A percentile compares a stretch with the other conserved stretches of the same genome.
Evolutionary conservation across 306 rosid genomes (phyloP).

Genomic region (Cicer bijugum): DNA sequence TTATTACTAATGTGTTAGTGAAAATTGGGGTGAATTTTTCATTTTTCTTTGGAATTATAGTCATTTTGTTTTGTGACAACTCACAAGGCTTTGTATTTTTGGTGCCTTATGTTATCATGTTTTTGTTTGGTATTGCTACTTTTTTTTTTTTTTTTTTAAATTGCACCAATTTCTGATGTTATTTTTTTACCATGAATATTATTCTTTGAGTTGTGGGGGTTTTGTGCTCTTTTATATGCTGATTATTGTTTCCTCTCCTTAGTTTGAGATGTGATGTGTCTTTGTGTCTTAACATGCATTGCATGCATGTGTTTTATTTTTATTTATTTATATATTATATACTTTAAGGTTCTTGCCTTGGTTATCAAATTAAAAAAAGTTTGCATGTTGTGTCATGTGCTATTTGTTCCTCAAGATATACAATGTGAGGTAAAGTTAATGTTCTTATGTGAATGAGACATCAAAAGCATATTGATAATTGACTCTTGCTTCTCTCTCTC

Average conservation of each 20-base stretch:
- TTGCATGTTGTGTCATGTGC: slow-evolving; percentile 45
- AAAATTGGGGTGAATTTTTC: slow-evolving; percentile 7
- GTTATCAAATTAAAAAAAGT: slow-evolving; percentile 46
- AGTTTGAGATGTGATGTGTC: slow-evolving; percentile 24
- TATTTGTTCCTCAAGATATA: slow-evolving; percentile 42
- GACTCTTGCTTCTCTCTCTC: slow-evolving; percentile 35
- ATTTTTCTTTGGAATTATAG: slow-evolving; percentile 27
- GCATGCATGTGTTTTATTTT: slow-evolving; percentile 33
- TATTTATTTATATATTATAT: not conserved
- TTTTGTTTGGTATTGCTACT: not conserved
- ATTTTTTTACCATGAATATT: slow-evolving; percentile 1
- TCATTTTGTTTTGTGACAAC: not conserved
- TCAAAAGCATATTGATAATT: slow-evolving; percentile 20
- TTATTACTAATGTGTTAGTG: slow-evolving; percentile 2
- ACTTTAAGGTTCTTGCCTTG: slow-evolving; percentile 29
- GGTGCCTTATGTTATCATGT: not conserved
- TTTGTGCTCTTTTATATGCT: slow-evolving; percentile 28
- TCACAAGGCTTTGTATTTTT: not conserved
- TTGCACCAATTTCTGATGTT: slow-evolving; percentile 27
- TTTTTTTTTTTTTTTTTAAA: slow-evolving; percentile 22
- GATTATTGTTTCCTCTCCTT: slow-evolving; percentile 12
- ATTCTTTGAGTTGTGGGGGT: slow-evolving; percentile 1
- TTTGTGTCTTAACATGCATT: slow-evolving; percentile 37
- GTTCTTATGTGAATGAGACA: slow-evolving; percentile 40
- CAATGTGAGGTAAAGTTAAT: slow-evolving; percentile 34